Evolutionary conservation across 495 filamentous ascomycete species (phyloP).

Genomic region (Sporormia fimetaria): DNA sequence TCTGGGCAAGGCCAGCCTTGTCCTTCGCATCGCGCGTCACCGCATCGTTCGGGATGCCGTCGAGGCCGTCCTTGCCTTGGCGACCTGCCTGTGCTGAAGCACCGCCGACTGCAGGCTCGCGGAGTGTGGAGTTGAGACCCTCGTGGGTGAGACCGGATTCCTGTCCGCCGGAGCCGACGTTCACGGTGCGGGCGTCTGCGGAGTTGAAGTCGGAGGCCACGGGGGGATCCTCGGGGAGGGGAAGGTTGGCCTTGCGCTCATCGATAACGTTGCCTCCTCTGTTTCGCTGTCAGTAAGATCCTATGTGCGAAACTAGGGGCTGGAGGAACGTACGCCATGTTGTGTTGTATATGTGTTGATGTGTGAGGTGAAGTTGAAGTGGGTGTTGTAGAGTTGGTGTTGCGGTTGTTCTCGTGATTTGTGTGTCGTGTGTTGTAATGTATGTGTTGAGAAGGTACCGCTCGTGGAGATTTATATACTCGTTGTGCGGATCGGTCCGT

Average conservation of each 20-base stretch:
- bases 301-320: too few relatives aligned
- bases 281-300: too few relatives aligned
- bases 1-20: slow-evolving; percentile 26
- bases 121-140: slow-evolving; percentile 44
- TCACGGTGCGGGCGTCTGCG: slow-evolving; percentile 52
- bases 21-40: slow-evolving; percentile 28
- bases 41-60: slow-evolving; percentile 34
- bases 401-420: too few relatives aligned
- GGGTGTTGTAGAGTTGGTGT: too few relatives aligned
- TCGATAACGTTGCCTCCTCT: slow-evolving; percentile 60
- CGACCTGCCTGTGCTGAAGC: slow-evolving; percentile 30
- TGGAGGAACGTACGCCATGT: too few relatives aligned
- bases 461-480: too few relatives aligned
- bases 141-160: slow-evolving; percentile 41
- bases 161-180: slow-evolving; percentile 52
- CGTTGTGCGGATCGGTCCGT: too few relatives aligned
- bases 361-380: too few relatives aligned
- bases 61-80: slow-evolving; percentile 24
- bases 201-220: slow-evolving; percentile 65
- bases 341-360: too few relatives aligned
- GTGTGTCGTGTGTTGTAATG: too few relatives aligned
- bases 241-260: slow-evolving; percentile 56
- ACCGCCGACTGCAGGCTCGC: slow-evolving; percentile 50
- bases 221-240: slow-evolving; percentile 67
- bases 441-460: too few relatives aligned